A percentile compares a stretch with the other conserved stretches of the same genome.
Conservation (phyloP, 441 rosid species). For the Gossypium gossypioides region DNA sequence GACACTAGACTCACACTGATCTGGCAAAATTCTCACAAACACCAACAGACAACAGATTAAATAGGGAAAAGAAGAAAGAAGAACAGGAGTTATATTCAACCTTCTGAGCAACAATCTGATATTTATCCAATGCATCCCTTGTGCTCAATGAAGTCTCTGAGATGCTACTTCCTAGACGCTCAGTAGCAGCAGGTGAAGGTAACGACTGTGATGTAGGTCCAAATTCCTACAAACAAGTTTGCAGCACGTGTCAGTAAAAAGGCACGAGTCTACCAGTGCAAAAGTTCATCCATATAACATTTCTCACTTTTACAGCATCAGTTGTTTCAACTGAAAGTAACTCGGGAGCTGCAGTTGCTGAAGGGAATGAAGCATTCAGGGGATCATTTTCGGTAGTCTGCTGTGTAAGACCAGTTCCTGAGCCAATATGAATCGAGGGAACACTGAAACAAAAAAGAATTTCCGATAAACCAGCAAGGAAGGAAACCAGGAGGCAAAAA, state of each 20-base stretch:
- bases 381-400: slow-evolving; percentile 43
- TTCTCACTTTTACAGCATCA: slow-evolving; percentile 48
- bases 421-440: slow-evolving; percentile 41
- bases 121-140: slow-evolving; percentile 90
- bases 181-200: slow-evolving; percentile 49
- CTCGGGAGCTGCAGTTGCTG: slow-evolving; percentile 42
- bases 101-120: slow-evolving; percentile 75
- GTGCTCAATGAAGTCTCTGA: slow-evolving; percentile 70
- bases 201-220: slow-evolving; percentile 45
- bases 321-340: slow-evolving; percentile 41
- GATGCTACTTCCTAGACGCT: slow-evolving; percentile 47
- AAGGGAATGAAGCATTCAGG: slow-evolving; percentile 35
- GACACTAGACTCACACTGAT: neutral
- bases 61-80: neutral
- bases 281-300: neutral
- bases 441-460: slow-evolving; percentile 32
- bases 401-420: slow-evolving; percentile 36
- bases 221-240: slow-evolving; percentile 37
- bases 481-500: neutral
- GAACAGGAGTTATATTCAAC: slow-evolving; percentile 24
- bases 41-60: neutral
- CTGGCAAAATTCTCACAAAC: neutral
- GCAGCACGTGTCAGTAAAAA: slow-evolving; percentile 19
- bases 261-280: neutral
- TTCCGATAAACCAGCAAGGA: slow-evolving; percentile 12